Base-by-base conservation (phyloP, 257 asterid species). In the Solanum chiquidenum region DNA sequence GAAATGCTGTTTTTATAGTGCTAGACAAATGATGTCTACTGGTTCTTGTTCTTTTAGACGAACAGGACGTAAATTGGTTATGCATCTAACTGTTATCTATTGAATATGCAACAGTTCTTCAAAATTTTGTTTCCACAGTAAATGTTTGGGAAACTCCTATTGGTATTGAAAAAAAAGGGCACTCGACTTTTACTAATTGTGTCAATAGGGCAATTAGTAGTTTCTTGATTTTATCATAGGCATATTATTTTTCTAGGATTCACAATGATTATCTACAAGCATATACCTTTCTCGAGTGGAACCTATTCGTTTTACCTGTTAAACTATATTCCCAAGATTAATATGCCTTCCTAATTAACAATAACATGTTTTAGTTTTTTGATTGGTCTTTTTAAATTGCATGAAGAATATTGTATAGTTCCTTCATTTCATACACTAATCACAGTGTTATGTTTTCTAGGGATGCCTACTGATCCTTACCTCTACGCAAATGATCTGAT, bases 401-500 rank as follows among this genome's bases (percentile, higher is more conserved):
- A 77, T 14, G 60, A 12, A n/a, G 12, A 42, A 25, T 77, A 25
- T n/a, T 12, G 4, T 40, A 4, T 44, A 44, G 85, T 79, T 46
- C 40, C 40, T 79, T 27, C 85, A 79, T 40, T 44, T 79, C 16
- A 27, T 44, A 44, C 14, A 16, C 66, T 79, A 44, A 79, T 16
- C 18, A 13, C 37, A 12, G 5, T 79, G 66, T 46, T 16, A 79
- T 46, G 84, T 27, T 5, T 29, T 79, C 40, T 18, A 97, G 99
- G 98, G 91, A 97, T 95, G 96, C 99, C 99, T 42, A 72, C 93
- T 13, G 86, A 94, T 84, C 98, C 97, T 83, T 92, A 94, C 86
- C 90, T 97, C 85, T 97, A 97, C 83, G 99, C 99, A 0, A 60
- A 96, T 62, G 98, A 96, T 74, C 91, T 97, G 66, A 89, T 84